These are phyloP conservation scores for Backusella mclennaniae DNA, from an alignment of 192 early-diverging fungal genomes.

Conservation along the genomic window DNA sequence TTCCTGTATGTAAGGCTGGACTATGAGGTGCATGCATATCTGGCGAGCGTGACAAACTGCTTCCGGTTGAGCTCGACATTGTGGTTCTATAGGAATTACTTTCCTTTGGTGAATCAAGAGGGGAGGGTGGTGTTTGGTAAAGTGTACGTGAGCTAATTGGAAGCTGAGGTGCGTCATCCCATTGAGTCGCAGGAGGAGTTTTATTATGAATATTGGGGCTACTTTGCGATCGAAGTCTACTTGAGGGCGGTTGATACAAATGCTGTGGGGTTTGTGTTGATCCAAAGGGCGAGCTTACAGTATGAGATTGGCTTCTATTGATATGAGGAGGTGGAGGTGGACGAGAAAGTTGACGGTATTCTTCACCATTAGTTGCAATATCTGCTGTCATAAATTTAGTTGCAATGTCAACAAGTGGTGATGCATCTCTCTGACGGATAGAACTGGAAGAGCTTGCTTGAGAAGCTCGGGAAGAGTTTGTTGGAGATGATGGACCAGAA, in stretches of 20 bases:
- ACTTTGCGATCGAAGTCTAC: slow-evolving; percentile 51
- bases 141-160: slow-evolving; percentile 5
- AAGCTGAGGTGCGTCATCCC: background rate
- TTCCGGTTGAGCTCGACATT: slow-evolving; percentile 17
- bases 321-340: slow-evolving; percentile 10
- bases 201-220: slow-evolving; percentile 54
- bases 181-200: background rate
- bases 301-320: slow-evolving; percentile 13
- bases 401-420: slow-evolving; percentile 52
- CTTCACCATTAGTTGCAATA: slow-evolving; percentile 18
- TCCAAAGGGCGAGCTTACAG: background rate
- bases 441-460: slow-evolving; percentile 26
- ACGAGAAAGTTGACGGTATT: slow-evolving; percentile 32
- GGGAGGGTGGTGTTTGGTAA: slow-evolving; percentile 12
- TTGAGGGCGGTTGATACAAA: slow-evolving; percentile 28
- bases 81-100: background rate
- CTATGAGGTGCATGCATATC: background rate
- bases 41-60: background rate
- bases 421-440: slow-evolving; percentile 44
- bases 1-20: background rate
- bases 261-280: background rate
- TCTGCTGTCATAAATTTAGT: slow-evolving; percentile 51
- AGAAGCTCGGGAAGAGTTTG: slow-evolving; percentile 40
- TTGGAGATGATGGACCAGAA: slow-evolving; percentile 56
- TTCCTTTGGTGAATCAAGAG: background rate